These are phyloP conservation scores for Plasmodium cynomolgi DNA, from an alignment of 169 alveolate genomes.

Conservation along the genomic window DNA sequence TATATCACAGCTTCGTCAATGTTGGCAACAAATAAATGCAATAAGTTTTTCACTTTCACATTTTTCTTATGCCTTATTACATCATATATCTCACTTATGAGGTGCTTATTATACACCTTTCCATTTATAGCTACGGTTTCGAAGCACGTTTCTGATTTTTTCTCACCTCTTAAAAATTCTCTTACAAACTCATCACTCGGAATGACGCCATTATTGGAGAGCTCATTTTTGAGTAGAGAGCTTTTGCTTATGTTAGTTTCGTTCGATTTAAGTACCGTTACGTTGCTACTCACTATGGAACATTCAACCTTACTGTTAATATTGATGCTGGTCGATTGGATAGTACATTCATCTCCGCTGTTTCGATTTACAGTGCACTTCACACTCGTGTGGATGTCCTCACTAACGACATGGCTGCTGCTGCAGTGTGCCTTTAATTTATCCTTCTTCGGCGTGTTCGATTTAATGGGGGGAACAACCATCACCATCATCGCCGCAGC, in stretches of 20 bases:
- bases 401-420: neutral
- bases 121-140: conserved; percentile 46
- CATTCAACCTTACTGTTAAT: neutral
- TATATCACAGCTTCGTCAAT: conserved; percentile 6
- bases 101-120: conserved; percentile 22
- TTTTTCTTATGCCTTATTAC: conserved; percentile 41
- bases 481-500: neutral
- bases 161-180: conserved; percentile 10
- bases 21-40: conserved; percentile 17
- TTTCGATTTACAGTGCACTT: neutral
- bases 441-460: neutral
- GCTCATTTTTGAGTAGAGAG: neutral
- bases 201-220: neutral
- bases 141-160: neutral
- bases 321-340: neutral
- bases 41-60: conserved; percentile 12
- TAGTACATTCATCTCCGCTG: neutral
- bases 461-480: neutral
- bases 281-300: neutral
- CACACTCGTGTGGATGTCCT: neutral
- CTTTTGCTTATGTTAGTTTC: neutral
- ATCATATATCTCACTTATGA: conserved; percentile 34
- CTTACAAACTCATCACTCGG: conserved; percentile 13
- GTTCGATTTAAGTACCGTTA: neutral
- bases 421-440: neutral